Percentiles rank a stretch among this genome's conserved stretches.
These are phyloP conservation scores for Byssothecium circinans DNA, from an alignment of 2,329 filamentous ascomycete species.

Conservation along the genomic window DNA sequence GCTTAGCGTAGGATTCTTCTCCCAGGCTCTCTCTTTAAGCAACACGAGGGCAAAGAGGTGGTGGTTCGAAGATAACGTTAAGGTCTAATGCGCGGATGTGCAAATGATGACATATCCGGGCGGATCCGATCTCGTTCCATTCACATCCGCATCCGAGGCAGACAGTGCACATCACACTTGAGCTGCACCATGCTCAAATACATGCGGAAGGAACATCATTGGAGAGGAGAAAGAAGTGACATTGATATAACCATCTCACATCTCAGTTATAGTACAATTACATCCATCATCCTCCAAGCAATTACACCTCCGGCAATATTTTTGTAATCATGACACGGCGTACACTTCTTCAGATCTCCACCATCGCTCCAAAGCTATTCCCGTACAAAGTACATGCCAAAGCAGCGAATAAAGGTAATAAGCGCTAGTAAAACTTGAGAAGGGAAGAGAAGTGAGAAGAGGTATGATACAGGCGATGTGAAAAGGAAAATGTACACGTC, in stretches of 20 bases:
- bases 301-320: conserved; percentile 1
- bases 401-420: conserved; percentile 26
- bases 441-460: conserved; percentile 35
- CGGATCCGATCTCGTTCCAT: too few relatives aligned
- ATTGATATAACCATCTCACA: conserved; percentile 34
- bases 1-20: too few relatives aligned
- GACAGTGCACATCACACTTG: neutral
- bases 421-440: conserved; percentile 33
- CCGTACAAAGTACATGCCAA: conserved; percentile 8
- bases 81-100: too few relatives aligned
- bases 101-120: too few relatives aligned
- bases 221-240: conserved; percentile 32
- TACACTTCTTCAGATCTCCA: conserved; percentile 3
- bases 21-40: too few relatives aligned
- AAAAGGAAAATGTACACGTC: conserved; percentile 36
- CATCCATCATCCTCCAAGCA: neutral
- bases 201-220: neutral
- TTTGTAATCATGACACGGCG: conserved; percentile 8
- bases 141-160: too few relatives aligned
- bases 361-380: conserved; percentile 9
- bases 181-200: neutral
- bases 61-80: too few relatives aligned
- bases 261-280: conserved; percentile 19
- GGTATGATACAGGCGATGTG: conserved; percentile 40
- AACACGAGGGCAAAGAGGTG: too few relatives aligned